phyloP scores from a whole-genome alignment of 1,284 basidiomycete genomes.

The Phellinidium pouzarii region DNA sequence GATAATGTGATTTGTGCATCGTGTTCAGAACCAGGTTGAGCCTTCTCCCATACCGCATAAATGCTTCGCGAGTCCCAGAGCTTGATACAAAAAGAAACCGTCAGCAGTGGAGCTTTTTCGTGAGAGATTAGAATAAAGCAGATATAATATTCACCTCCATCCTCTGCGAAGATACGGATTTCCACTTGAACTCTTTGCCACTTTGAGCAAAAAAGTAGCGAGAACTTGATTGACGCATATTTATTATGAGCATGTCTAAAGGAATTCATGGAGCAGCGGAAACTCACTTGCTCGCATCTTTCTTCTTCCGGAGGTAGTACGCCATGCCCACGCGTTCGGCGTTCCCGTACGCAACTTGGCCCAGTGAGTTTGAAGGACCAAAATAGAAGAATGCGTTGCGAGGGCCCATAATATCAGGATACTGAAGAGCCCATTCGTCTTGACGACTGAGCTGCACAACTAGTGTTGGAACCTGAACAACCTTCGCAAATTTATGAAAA shows the following conservation, averaged over 20 bases:
- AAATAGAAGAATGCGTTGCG: slow-evolving; percentile 65
- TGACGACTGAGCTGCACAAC: slow-evolving; percentile 59
- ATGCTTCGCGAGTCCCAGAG: slow-evolving; percentile 16
- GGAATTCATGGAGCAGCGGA: not conserved
- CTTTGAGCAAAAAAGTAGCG: slow-evolving; percentile 64
- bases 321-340: slow-evolving; percentile 50
- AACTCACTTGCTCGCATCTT: slow-evolving; percentile 52
- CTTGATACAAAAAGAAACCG: slow-evolving; percentile 2
- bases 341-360: slow-evolving; percentile 64
- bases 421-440: slow-evolving; percentile 53
- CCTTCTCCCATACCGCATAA: slow-evolving; percentile 18
- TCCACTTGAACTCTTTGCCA: slow-evolving; percentile 67
- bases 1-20: slow-evolving; percentile 18
- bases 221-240: slow-evolving; percentile 37
- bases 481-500: not conserved
- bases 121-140: slow-evolving; percentile 2
- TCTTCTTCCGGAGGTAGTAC: slow-evolving; percentile 47
- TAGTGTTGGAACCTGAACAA: slow-evolving; percentile 42
- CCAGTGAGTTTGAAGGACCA: slow-evolving; percentile 51
- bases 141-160: slow-evolving; percentile 48
- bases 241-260: not conserved
- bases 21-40: slow-evolving; percentile 13
- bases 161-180: slow-evolving; percentile 39
- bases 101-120: slow-evolving; percentile 10
- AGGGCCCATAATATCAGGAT: slow-evolving; percentile 64